A percentile compares a stretch with the other conserved stretches of the same genome.
Evolutionary conservation across 139 green algal species (phyloP).

Genomic region (Tetradesmus obliquus): DNA sequence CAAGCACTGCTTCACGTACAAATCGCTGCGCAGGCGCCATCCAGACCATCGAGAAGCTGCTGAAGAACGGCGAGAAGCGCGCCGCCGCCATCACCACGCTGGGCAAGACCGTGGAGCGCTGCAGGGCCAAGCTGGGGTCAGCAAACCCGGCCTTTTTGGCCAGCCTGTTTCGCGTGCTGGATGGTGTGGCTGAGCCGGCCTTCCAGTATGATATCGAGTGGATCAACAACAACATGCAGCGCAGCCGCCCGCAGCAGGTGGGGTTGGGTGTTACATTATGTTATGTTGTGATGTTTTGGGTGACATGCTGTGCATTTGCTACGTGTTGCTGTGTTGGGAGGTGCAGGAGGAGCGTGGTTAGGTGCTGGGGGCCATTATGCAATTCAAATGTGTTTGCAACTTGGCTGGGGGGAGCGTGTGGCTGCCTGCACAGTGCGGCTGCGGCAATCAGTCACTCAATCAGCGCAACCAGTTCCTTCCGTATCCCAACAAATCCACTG

Average conservation of each 20-base stretch:
- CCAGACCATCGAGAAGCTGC: slow-evolving; percentile 31
- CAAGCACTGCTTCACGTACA: background rate
- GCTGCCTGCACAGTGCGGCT: too few relatives aligned
- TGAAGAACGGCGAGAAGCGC: slow-evolving; percentile 31
- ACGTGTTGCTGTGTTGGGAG: too few relatives aligned
- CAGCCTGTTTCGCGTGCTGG: slow-evolving; percentile 19
- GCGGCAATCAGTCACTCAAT: too few relatives aligned
- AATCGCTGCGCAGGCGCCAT: slow-evolving; percentile 11
- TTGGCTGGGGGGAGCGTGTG: too few relatives aligned
- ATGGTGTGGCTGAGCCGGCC: background rate
- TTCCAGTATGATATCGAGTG: slow-evolving; percentile 26
- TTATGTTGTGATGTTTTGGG: background rate
- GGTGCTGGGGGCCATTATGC: background rate
- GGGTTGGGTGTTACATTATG: background rate
- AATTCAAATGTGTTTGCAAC: too few relatives aligned
- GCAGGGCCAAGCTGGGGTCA: background rate
- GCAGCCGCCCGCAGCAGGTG: slow-evolving; percentile 12
- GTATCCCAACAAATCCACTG: too few relatives aligned
- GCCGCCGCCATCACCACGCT: slow-evolving; percentile 38
- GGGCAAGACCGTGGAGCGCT: background rate
- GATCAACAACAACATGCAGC: slow-evolving; percentile 36
- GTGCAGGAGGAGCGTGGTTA: too few relatives aligned
- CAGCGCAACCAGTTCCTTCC: too few relatives aligned
- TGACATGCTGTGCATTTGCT: too few relatives aligned
- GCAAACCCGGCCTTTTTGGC: slow-evolving; percentile 15